Evolutionary conservation across 139 green algal genomes (phyloP), one percentile per base, ranked within the genome.

Genomic region (Auxenochlorella pyrenoidosa): DNA sequence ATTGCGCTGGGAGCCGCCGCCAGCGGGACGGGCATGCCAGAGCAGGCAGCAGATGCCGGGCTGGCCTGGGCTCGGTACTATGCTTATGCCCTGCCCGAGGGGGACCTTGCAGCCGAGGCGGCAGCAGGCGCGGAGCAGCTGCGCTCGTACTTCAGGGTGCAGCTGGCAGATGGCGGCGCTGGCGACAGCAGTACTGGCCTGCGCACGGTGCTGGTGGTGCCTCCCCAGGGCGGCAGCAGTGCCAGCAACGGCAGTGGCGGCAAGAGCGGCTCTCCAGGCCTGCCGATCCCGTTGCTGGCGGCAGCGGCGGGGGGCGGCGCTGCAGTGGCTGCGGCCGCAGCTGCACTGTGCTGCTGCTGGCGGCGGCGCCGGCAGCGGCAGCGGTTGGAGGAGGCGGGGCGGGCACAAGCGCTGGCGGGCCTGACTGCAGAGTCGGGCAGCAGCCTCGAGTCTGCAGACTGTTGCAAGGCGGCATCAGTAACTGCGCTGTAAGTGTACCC

Each of bases 261-360:
- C 21, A 24, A 21, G 1, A 22, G 40, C 36, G 75, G 71, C 47
- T 28, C 36, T 16, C 60, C 60, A 32, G 63, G 63, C 63, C 41
- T 85, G 59, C 63, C 80, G 30, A 28, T 85, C 15, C n/a, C 80
- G 10, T 40, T 85, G 80, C 80, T 85, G 40, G 80, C 51, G 18
- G 80, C 15, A 1, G 80, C 80, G 1, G 80, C 40, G 5, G 80
- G 41, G 8, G 80, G 80, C 28, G 80, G 80, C 4, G 63, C 28
- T n/a, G 80, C 54, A 13, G 15, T 30, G 30, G 41, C 75, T 0
- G 80, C 63, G 12, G 63, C 41, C 1, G 80, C n/a, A 15, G 40
- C 34, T 24, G 63, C 47, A 6, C 4, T 59, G 21, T 40, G 68
- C 36, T 54, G 40, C 28, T 85, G 80, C 59, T 76, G 63, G 34